phyloP scores from a whole-genome alignment of 2,329 filamentous ascomycete species.

The Talaromyces sp. region DNA sequence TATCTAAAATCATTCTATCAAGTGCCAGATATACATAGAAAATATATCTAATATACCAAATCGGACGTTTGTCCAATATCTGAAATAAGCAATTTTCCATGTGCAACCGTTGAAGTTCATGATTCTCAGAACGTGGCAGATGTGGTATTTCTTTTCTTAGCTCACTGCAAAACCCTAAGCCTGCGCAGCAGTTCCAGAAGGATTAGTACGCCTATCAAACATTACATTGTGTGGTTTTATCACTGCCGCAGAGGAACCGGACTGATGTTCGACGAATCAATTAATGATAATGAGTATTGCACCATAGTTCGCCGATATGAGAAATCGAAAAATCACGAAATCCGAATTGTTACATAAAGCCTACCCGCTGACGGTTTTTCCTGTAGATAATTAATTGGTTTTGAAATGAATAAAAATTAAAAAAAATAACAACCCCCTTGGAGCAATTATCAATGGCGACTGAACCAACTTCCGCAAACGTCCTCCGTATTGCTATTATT shows the following conservation, averaged over 20 bases:
- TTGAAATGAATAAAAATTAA: neutral
- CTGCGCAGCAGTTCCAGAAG: too few relatives aligned
- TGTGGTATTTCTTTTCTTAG: too few relatives aligned
- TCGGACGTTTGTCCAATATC: neutral
- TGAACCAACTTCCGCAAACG: neutral
- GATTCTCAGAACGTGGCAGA: too few relatives aligned
- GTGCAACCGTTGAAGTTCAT: too few relatives aligned
- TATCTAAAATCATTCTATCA: too few relatives aligned
- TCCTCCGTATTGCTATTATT: constrained; percentile 1
- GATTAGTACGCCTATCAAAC: too few relatives aligned
- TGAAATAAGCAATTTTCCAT: neutral
- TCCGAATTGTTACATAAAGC: neutral
- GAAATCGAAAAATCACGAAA: neutral
- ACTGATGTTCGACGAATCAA: neutral
- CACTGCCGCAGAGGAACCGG: neutral
- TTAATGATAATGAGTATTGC: neutral
- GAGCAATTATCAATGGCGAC: neutral
- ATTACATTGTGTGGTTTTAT: too few relatives aligned
- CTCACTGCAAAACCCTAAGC: too few relatives aligned
- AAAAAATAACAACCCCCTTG: neutral
- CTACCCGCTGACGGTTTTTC: neutral
- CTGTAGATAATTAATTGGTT: neutral
- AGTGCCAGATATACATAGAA: too few relatives aligned
- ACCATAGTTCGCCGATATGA: neutral
- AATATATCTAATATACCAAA: neutral